Evolutionary conservation across 2,329 filamentous ascomycete genomes (phyloP).

Genomic region (Hypoxylon sp.): DNA sequence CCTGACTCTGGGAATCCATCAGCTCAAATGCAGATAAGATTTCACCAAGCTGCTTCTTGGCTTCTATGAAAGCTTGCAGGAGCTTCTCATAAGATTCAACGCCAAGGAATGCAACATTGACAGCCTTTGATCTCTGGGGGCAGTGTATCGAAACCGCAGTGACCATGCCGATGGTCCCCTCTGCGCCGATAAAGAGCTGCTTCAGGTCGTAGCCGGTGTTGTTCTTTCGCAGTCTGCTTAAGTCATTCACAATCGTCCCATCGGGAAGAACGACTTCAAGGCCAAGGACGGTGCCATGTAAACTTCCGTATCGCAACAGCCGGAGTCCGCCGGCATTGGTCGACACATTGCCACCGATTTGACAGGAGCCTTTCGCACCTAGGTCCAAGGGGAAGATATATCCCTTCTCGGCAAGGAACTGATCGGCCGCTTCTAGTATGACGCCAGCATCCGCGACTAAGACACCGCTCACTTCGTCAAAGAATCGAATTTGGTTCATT

Average conservation of each 20-base stretch:
- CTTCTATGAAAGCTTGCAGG: conserved; percentile 86
- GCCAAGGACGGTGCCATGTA: conserved; percentile 93
- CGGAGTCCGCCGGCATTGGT: conserved; percentile 95
- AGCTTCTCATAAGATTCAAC: conserved; percentile 91
- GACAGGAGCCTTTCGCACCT: conserved; percentile 97
- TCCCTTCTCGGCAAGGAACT: conserved; percentile 82
- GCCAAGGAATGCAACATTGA: conserved; percentile 96
- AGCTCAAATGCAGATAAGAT: conserved; percentile 98
- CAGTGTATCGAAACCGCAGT: conserved; percentile 91
- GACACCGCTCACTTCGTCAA: conserved; percentile 92
- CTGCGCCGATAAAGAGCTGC: conserved; percentile 88
- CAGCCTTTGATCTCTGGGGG: conserved; percentile 85
- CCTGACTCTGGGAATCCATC: conserved; percentile 90
- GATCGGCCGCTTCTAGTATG: conserved; percentile 90
- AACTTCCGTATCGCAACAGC: conserved; percentile 89
- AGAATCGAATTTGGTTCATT: conserved; percentile 92
- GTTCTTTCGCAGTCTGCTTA: conserved; percentile 92
- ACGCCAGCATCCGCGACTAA: conserved; percentile 92
- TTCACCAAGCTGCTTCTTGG: conserved; percentile 90
- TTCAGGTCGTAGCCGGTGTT: conserved; percentile 94
- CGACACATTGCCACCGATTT: conserved; percentile 94
- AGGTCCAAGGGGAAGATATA: conserved; percentile 97
- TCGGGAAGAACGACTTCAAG: conserved; percentile 94
- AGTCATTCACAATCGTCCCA: conserved; percentile 90
- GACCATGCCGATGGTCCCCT: conserved; percentile 95